Base-by-base conservation (phyloP, 257 asterid species). In the Perilla frutescens region DNA sequence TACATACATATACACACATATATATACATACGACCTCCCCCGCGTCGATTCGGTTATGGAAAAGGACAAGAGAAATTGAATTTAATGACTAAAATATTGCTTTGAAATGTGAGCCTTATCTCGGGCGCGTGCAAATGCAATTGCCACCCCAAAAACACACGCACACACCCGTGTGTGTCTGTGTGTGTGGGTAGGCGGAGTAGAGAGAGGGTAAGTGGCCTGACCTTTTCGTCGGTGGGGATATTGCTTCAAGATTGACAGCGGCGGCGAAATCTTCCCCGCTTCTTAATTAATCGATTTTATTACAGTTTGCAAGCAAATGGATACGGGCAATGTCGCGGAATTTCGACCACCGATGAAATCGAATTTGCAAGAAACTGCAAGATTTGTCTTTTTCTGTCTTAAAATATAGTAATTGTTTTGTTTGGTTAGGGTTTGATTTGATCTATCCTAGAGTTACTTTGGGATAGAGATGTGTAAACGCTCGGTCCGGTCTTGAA, bases 31-130 rank as follows among this genome's bases (percentile, higher is more conserved):
- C 74, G 7, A 68, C 80, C 79, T 63, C 11, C 80, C 83, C 77
- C 66, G 53, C 66, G 49, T 71, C 36, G 20, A 8, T 61, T 68
- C 74, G 26, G 70, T n/a, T 41, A 36, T 2, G 15, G 80, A 29
- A 79, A 70, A 75, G 7, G 77, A 75, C 79, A 43, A 78, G 3
- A 43, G 32, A 66, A 61, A 29, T 50, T 43, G 14, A 51, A 15
- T 13, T n/a, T 37, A 49, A 10, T 2, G 48, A 8, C 9, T 32
- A 26, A 39, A 73, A 20, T 44, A 63, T 58, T 64, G 74, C 77
- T 5, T 75, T 70, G 80, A 26, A n/a, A 5, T 49, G 80, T 11
- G 83, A 58, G 77, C 80, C 83, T 75, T 75, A 75, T 80, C 80
- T 31, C 29, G 73, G 7, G 65, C 67, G 15, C 58, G 44, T 14